Conservation (phyloP, 2,329 filamentous ascomycete species). For the Ascocoryne sarcoides region DNA sequence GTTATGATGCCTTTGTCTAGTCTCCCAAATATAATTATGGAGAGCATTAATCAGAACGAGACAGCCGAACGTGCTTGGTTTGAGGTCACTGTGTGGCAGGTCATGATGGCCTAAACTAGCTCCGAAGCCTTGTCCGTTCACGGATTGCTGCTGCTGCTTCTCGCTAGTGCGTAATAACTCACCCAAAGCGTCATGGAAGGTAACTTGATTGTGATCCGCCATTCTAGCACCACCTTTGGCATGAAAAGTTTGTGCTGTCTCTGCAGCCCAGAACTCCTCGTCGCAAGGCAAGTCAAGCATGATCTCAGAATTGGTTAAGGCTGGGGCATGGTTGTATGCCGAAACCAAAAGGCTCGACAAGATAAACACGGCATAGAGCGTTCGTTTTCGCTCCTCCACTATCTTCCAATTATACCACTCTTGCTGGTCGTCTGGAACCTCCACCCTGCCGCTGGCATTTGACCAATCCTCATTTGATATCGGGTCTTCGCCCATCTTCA, state of each 20-base stretch:
- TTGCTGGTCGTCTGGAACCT: constrained; percentile 48
- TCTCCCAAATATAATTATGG: constrained; percentile 99
- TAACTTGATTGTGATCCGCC: constrained; percentile 60
- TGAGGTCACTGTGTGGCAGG: constrained; percentile 52
- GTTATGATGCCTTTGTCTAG: constrained; percentile 78
- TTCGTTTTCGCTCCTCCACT: constrained; percentile 84
- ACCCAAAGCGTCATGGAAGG: constrained; percentile 75
- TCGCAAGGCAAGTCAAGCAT: constrained; percentile 83
- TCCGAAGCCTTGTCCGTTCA: constrained; percentile 36
- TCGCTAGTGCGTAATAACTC: constrained; percentile 72
- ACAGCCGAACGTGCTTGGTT: constrained; percentile 86
- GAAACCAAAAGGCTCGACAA: constrained; percentile 86
- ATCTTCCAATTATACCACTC: constrained; percentile 88
- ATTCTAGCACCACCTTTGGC: constrained; percentile 63
- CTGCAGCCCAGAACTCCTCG: constrained; percentile 81
- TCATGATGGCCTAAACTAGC: constrained; percentile 39
- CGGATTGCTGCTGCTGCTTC: constrained; percentile 46
- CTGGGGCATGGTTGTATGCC: constrained; percentile 86
- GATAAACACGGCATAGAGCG: constrained; percentile 83
- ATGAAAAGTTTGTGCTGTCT: constrained; percentile 74
- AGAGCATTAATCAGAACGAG: constrained; percentile 86
- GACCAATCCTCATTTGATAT: constrained; percentile 43
- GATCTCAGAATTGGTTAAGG: constrained; percentile 90
- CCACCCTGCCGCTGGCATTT: constrained; percentile 34
- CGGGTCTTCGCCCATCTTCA: constrained; percentile 40